Base-by-base conservation (phyloP, 2,329 filamentous ascomycete species). In the Talaromyces sp. region DNA sequence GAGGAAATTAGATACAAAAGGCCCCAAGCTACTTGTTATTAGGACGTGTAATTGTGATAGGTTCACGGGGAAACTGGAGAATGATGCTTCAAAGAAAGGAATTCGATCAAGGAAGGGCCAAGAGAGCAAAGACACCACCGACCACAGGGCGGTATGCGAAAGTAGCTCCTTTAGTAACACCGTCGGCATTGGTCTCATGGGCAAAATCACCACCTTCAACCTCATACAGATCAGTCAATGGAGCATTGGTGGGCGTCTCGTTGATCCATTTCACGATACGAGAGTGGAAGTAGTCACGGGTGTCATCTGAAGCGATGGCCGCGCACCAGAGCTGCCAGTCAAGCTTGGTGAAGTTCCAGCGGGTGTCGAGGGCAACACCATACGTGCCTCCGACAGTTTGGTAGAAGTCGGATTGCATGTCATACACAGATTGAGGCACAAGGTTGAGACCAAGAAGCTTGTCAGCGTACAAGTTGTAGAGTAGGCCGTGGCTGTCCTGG, bases 401-500 rank as follows among this genome's bases (percentile, higher is more conserved):
- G 70, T 85, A 85, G 68, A 83, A 85, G 16, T 67, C 65, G 54
- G 75, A 80, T 68, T 85, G 82, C 71, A 81, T 81, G 58, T 81
- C 75, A 70, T 84, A 85, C 44, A 85, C 74, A 8, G 70, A 74
- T 47, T 81, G 70, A 0, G 83, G 82, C 5, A 85, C 79, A 28
- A 85, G 71, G 33, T 76, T 67, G 9, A 83, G 70, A 5, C 72
- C 70, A 27, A 85, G 70, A 57, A 82, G 75, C 0, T 70, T 67
- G 67, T 85, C 82, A 23, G 77, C 75, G 70, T 78, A 85, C 3
- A 84, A 73, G 57, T 85, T 85, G 72, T 85, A 85, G 4, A 85
- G 75, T 16, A 67, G 42, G n/a, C 44, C 44, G 12, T 51, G 44
- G 44, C 18, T 23, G 44, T 65, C 66, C 4, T 65, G 34, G 6